Percentiles rank a stretch among this genome's conserved stretches.
These are phyloP conservation scores for Magnusiomyces fungicola DNA, from an alignment of 1,139 yeast species.

Conservation along the genomic window DNA sequence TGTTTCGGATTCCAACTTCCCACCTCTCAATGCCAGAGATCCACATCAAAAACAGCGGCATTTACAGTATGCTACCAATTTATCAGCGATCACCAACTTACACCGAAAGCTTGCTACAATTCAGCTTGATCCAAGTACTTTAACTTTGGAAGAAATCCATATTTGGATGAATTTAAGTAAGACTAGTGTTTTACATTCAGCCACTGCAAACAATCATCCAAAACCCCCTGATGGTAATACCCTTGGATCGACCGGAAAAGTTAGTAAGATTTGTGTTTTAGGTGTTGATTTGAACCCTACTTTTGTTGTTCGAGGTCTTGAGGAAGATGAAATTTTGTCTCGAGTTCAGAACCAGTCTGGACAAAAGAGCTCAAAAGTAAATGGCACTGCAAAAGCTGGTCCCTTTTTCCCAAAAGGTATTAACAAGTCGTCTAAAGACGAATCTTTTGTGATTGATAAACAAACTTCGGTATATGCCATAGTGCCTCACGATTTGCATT, in stretches of 20 bases:
- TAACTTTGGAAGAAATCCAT: not conserved
- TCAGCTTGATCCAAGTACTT: not conserved
- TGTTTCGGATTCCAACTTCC: not conserved
- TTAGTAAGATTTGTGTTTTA: not conserved
- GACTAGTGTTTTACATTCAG: too few species aligned
- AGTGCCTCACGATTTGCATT: not conserved
- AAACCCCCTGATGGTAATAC: too few species aligned
- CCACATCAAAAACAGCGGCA: not conserved
- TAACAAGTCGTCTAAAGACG: too few species aligned
- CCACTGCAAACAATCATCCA: too few species aligned
- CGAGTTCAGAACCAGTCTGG: too few species aligned
- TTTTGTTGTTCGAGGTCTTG: not conserved
- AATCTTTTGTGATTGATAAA: too few species aligned
- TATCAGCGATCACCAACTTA: not conserved
- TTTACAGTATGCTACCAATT: not conserved
- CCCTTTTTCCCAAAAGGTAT: too few species aligned
- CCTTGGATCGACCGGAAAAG: too few species aligned
- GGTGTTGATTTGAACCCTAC: not conserved
- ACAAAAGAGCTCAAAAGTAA: too few species aligned
- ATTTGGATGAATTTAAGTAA: too few species aligned
- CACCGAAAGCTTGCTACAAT: not conserved
- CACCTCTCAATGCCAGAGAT: not conserved
- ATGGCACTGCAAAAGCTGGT: too few species aligned
- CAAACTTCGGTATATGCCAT: not conserved
- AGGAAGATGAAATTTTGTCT: not conserved